Conservation (phyloP, 2,329 filamentous ascomycete species). For the Tothia fuscella region DNA sequence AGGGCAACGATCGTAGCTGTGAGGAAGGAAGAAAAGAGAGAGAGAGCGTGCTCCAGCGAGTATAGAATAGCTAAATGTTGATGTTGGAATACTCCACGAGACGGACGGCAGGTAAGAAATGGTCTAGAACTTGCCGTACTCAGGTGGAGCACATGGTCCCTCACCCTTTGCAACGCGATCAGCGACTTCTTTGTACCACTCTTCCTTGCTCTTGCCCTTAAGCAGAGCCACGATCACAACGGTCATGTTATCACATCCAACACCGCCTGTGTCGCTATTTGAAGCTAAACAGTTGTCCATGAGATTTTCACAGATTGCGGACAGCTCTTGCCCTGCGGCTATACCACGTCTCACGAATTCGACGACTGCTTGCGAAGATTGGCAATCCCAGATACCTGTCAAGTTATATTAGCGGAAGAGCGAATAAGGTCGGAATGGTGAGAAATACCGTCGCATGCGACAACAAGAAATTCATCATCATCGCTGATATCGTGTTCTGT, state of each 20-base stretch:
- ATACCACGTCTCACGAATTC: conserved; percentile 96
- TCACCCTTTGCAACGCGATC: conserved; percentile 92
- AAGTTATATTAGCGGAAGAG: not conserved
- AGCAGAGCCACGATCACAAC: conserved; percentile 86
- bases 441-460: conserved; percentile 31
- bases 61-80: not conserved
- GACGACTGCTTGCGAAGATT: conserved; percentile 92
- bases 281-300: conserved; percentile 99
- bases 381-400: conserved; percentile 97
- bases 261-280: conserved; percentile 94
- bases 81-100: not conserved
- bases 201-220: conserved; percentile 83
- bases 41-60: no score
- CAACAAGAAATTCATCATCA: conserved; percentile 72
- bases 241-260: conserved; percentile 99
- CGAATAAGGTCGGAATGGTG: not conserved
- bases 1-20: not conserved
- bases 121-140: conserved; percentile 75
- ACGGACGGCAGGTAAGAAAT: not conserved
- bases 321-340: conserved; percentile 86
- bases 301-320: conserved; percentile 98
- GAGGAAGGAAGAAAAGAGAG: not conserved
- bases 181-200: conserved; percentile 96
- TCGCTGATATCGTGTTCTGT: conserved; percentile 79
- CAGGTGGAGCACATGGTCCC: conserved; percentile 93